Percentiles rank a stretch among this genome's conserved stretches.
These are phyloP conservation scores for Cladorrhinum samala DNA, from an alignment of 495 filamentous ascomycete species.

Conservation along the genomic window DNA sequence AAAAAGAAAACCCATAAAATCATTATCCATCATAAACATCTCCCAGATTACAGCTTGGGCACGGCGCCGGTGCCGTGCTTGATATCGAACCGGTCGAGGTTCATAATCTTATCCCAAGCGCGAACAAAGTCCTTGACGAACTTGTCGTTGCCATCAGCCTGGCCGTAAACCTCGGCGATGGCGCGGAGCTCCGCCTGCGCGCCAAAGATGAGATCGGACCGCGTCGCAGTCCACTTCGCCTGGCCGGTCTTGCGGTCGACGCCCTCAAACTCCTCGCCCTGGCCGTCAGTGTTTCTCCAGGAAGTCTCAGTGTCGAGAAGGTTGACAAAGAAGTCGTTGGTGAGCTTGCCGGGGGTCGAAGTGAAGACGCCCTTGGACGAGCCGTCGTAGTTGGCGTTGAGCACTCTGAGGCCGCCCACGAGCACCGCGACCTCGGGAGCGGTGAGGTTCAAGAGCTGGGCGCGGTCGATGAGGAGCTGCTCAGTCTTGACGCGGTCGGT, in stretches of 20 bases:
- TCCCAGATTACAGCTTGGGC: constrained; percentile 3
- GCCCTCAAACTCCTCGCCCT: constrained; percentile 54
- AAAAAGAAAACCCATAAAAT: neutral
- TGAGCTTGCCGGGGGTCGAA: constrained; percentile 54
- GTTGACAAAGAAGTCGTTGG: constrained; percentile 73
- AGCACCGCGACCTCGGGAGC: constrained; percentile 63
- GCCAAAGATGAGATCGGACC: constrained; percentile 64
- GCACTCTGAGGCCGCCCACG: constrained; percentile 58
- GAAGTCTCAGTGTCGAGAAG: constrained; percentile 58
- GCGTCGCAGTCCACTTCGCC: constrained; percentile 62
- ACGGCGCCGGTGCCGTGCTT: neutral
- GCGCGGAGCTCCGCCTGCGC: constrained; percentile 66
- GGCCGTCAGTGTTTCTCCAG: constrained; percentile 49
- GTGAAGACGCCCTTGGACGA: constrained; percentile 59
- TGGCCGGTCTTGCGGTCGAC: constrained; percentile 58
- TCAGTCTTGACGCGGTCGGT: constrained; percentile 53
- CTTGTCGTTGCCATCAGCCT: constrained; percentile 48
- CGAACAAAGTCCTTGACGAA: constrained; percentile 64
- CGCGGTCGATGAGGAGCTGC: constrained; percentile 61
- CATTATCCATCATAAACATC: too few species aligned
- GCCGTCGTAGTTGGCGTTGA: constrained; percentile 62
- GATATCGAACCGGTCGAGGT: constrained; percentile 61
- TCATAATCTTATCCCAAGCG: constrained; percentile 67
- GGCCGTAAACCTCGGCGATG: constrained; percentile 59
- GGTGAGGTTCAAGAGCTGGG: constrained; percentile 59